Percentiles rank a stretch among this genome's conserved stretches.
Conservation (phyloP, 23 red algal species). For the Gracilaria domingensis region DNA sequence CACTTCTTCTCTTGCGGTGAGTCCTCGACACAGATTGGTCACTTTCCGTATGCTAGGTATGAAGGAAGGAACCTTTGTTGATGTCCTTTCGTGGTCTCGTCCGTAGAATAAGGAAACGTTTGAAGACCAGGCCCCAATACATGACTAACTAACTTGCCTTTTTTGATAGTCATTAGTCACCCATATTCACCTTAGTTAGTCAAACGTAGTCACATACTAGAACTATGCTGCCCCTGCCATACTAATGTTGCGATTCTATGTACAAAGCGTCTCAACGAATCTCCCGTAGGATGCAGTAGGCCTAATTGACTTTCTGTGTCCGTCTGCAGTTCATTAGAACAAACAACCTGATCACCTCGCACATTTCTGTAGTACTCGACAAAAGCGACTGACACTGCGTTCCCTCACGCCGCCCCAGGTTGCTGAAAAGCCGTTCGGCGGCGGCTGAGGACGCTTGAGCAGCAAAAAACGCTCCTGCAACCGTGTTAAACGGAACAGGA, state of each 20-base stretch:
- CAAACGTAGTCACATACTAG: too few species aligned
- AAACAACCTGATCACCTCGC: background rate
- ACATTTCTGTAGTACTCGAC: background rate
- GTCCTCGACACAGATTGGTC: too few species aligned
- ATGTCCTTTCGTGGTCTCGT: too few species aligned
- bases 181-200: background rate
- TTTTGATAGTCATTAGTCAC: background rate
- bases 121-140: background rate
- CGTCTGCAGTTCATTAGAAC: background rate
- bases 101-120: too few species aligned
- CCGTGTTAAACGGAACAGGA: slow-evolving; percentile 11
- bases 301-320: background rate
- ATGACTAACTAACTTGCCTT: background rate
- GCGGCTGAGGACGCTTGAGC: background rate
- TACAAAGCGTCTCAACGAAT: background rate
- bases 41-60: too few species aligned
- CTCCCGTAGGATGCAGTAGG: background rate
- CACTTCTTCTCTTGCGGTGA: too few species aligned
- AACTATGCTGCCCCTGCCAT: background rate
- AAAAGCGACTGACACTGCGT: background rate
- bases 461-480: background rate
- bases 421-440: background rate
- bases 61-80: too few species aligned
- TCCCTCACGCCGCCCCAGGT: background rate
- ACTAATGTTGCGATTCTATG: background rate